phyloP scores from a whole-genome alignment of 768 basidiomycete species.

The Punctularia strigosozonata region DNA sequence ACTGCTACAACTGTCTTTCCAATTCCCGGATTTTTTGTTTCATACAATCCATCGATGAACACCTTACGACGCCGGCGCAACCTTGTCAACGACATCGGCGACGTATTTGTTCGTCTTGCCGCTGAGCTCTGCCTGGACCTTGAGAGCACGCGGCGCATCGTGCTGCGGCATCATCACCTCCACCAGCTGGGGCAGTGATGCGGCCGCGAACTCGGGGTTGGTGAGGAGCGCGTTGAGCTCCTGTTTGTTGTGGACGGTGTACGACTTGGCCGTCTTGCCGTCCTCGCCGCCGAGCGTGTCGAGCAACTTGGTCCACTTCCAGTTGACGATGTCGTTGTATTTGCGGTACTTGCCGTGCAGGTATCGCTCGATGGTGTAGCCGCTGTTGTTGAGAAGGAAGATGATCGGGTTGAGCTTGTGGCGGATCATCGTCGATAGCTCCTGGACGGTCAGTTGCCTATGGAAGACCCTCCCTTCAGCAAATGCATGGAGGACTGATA shows the following conservation, averaged over 20 bases:
- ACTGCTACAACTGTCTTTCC: too few relatives aligned
- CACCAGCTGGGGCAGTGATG: slow-evolving; percentile 64
- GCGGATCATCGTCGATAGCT: slow-evolving; percentile 75
- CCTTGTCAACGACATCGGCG: too few relatives aligned
- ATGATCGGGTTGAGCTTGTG: slow-evolving; percentile 68
- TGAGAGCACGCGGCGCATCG: slow-evolving; percentile 61
- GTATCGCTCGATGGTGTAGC: slow-evolving; percentile 81
- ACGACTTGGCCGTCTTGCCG: slow-evolving; percentile 41
- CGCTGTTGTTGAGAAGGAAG: slow-evolving; percentile 71
- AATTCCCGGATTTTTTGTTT: too few relatives aligned
- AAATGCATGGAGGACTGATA: background rate
- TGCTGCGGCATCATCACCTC: slow-evolving; percentile 66
- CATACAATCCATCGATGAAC: too few relatives aligned
- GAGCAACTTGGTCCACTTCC: slow-evolving; percentile 65
- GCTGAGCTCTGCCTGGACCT: slow-evolving; percentile 42
- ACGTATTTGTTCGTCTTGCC: slow-evolving; percentile 37
- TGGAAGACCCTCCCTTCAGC: slow-evolving; percentile 4
- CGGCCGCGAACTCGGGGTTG: slow-evolving; percentile 44
- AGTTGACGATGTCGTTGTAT: slow-evolving; percentile 81
- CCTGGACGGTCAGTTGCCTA: slow-evolving; percentile 73
- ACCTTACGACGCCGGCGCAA: too few relatives aligned
- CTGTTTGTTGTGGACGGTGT: slow-evolving; percentile 52
- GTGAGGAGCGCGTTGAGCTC: slow-evolving; percentile 62
- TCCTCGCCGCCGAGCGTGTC: slow-evolving; percentile 43
- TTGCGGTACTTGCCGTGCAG: slow-evolving; percentile 58